These are phyloP conservation scores for Zea luxurians DNA, from an alignment of 176 grass and related monocot species.

Conservation along the genomic window DNA sequence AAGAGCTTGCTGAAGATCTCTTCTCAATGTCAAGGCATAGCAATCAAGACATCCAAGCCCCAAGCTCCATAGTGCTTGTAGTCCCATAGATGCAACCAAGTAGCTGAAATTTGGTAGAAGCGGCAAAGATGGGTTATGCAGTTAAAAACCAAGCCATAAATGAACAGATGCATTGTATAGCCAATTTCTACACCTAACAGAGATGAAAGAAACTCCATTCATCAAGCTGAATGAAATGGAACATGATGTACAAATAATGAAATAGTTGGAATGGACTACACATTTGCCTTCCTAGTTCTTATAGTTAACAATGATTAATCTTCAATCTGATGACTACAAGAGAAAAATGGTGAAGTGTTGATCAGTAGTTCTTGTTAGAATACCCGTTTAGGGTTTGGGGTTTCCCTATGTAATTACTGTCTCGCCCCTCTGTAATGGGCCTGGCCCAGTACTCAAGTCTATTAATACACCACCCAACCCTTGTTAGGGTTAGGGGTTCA, in stretches of 20 bases:
- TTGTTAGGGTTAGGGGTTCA: too few relatives aligned
- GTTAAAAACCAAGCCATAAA: conserved; percentile 5
- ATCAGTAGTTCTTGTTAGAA: neutral
- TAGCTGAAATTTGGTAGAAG: conserved; percentile 59
- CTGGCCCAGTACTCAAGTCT: too few relatives aligned
- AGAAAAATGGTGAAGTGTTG: neutral
- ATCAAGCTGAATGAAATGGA: neutral
- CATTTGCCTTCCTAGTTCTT: neutral
- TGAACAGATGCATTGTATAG: neutral
- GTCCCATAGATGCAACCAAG: conserved; percentile 86
- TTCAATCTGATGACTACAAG: neutral
- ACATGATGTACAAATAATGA: neutral
- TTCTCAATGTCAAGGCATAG: conserved; percentile 62
- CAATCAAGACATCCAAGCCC: conserved; percentile 80
- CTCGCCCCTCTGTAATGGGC: too few relatives aligned
- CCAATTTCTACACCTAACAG: neutral
- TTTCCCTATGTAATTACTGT: too few relatives aligned
- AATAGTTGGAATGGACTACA: neutral
- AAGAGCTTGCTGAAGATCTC: conserved; percentile 68
- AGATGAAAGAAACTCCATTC: neutral
- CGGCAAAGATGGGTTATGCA: neutral
- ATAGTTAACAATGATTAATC: neutral
- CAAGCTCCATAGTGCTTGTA: conserved; percentile 90
- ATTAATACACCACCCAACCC: too few relatives aligned
- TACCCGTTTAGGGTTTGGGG: too few relatives aligned